phyloP scores from a whole-genome alignment of 1,139 yeast genomes.

The Lodderomyces orthopsilosis region DNA sequence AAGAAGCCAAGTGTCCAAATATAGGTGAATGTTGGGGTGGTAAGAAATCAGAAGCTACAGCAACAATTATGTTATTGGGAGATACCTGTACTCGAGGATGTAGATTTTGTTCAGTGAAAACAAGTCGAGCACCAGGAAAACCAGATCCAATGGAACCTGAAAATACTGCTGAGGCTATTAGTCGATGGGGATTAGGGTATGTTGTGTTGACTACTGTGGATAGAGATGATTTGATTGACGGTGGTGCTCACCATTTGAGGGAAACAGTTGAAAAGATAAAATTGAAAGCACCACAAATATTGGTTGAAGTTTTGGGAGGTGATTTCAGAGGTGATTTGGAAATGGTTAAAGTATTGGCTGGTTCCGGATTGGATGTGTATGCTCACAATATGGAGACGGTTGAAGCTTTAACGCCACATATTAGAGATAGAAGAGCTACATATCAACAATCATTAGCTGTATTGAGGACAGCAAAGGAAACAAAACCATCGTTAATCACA shows the following conservation, averaged over 20 bases:
- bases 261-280: slow-evolving; percentile 85
- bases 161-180: slow-evolving; percentile 95
- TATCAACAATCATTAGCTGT: slow-evolving; percentile 85
- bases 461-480: slow-evolving; percentile 72
- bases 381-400: slow-evolving; percentile 98
- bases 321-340: slow-evolving; percentile 90
- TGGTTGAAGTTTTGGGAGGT: slow-evolving; percentile 92
- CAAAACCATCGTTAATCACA: slow-evolving; percentile 75
- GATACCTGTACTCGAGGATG: slow-evolving; percentile 99
- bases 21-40: slow-evolving; percentile 99
- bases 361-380: slow-evolving; percentile 88
- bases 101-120: slow-evolving; percentile 94
- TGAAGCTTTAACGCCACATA: slow-evolving; percentile 89
- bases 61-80: slow-evolving; percentile 97
- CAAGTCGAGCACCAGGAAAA: slow-evolving; percentile 79
- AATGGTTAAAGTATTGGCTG: slow-evolving; percentile 77
- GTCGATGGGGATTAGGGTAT: slow-evolving; percentile 98
- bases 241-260: slow-evolving; percentile 89
- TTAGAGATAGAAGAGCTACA: slow-evolving; percentile 95
- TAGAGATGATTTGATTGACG: slow-evolving; percentile 90
- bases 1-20: slow-evolving; percentile 97
- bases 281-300: slow-evolving; percentile 81
- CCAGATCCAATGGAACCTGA: slow-evolving; percentile 97
- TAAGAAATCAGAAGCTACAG: slow-evolving; percentile 92
- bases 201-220: slow-evolving; percentile 97